Evolutionary conservation across 2,329 filamentous ascomycete genomes (phyloP).

Genomic region (Ophiosphaerella narmari): DNA sequence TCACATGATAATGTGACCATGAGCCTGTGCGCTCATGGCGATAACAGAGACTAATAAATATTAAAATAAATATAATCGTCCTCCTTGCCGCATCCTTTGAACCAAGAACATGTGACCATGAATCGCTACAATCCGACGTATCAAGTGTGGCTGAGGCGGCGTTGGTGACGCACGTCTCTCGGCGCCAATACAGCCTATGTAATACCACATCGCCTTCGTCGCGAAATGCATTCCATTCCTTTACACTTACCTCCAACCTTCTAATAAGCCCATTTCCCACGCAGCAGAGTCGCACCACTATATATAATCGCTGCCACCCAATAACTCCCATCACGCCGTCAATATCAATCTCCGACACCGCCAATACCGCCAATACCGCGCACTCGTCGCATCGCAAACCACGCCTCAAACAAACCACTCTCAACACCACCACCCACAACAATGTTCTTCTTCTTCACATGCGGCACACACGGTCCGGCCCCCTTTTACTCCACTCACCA

Average conservation of each 20-base stretch:
- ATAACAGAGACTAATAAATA: not conserved
- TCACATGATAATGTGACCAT: not conserved
- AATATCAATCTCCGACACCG: not conserved
- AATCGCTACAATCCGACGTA: not conserved
- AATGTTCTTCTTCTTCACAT: conserved; percentile 58
- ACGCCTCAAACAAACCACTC: not conserved
- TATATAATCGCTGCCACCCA: not conserved
- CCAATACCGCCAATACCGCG: not conserved
- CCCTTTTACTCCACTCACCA: not conserved
- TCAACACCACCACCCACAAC: conserved; percentile 3
- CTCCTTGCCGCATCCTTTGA: no score
- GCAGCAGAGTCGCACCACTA: not conserved
- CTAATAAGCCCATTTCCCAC: not conserved
- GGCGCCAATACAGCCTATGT: conserved; percentile 1
- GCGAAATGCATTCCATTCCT: not conserved
- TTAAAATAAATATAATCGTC: not conserved
- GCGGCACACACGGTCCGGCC: conserved; percentile 53
- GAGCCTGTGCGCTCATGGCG: no score
- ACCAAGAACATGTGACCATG: not conserved
- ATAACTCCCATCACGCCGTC: not conserved
- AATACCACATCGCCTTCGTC: not conserved
- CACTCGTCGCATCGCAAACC: not conserved
- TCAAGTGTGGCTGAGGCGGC: conserved; percentile 3
- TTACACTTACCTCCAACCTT: not conserved
- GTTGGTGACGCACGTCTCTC: conserved; percentile 4